Percentiles rank a stretch among this genome's conserved stretches.
Conservation (phyloP, 139 green algal genomes). For the Micractinium conductrix region DNA sequence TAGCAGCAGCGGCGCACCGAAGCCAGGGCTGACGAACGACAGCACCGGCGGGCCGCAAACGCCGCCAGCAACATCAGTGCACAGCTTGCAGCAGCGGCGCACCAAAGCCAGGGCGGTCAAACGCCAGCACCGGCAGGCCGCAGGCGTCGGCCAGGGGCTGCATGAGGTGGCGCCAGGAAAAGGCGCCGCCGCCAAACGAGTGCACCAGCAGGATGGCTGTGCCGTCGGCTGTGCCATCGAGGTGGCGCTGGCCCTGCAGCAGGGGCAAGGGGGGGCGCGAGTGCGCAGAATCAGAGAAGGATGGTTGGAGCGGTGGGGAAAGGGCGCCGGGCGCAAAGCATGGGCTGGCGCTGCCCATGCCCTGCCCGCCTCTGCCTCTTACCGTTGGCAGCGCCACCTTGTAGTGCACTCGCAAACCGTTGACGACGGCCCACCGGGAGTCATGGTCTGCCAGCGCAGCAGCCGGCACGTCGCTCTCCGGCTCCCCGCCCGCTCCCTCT, state of each 20-base stretch:
- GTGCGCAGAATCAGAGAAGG: too few species aligned
- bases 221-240: not conserved
- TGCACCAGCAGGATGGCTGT: conserved; percentile 73
- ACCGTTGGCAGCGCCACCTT: conserved; percentile 41
- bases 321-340: too few species aligned
- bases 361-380: not conserved
- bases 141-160: conserved; percentile 65
- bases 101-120: conserved; percentile 75
- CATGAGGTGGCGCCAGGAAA: conserved; percentile 84
- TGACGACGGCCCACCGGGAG: conserved; percentile 40
- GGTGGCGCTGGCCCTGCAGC: not conserved
- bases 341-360: not conserved
- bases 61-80: too few species aligned
- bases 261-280: not conserved
- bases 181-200: conserved; percentile 80
- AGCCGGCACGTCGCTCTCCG: conserved; percentile 36
- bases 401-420: conserved; percentile 51
- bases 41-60: too few species aligned
- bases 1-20: too few species aligned
- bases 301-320: too few species aligned
- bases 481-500: not conserved
- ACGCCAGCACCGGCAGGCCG: conserved; percentile 64
- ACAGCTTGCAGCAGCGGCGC: too few species aligned
- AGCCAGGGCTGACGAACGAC: too few species aligned
- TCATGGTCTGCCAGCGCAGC: conserved; percentile 44